Base-by-base conservation (phyloP, 2,329 filamentous ascomycete species). In the Beauveria australis region DNA sequence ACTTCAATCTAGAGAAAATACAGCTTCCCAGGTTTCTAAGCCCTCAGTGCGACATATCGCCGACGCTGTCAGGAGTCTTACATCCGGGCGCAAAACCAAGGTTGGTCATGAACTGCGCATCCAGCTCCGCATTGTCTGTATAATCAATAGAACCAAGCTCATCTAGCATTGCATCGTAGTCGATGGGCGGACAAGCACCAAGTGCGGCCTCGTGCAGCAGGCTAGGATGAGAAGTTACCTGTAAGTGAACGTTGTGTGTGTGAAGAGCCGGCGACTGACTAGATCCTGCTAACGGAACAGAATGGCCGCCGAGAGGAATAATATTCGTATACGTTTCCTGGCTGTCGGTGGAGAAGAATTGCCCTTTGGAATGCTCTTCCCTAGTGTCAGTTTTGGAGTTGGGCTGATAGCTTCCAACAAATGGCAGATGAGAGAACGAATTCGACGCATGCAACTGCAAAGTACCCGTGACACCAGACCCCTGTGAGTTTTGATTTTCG, bases 81-180 rank as follows among this genome's bases (percentile, higher is more conserved):
- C 81, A 80, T 28, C 84, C 84, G 0, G 85, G 84, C 1, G 80
- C 83, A 68, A 87, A 86, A 0, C 85, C 85, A 22, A 88, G 74
- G 65, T 88, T 88, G 49, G 83, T 79, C 84, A 88, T 86, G 66
- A 88, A 87, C 63, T 86, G 82, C 2, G 82, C 77, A 64, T 86
- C 83, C 14, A 79, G 76, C 28, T 82, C 80, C 49, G 82, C 72
- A 41, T 75, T 73, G 58, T 81, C 79, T 0, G 73, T 72, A 64
- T 75, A 78, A 62, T 81, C 79, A 46, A 80, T 76, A n/a, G 78
- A 78, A 19, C 77, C 77, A 30, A 82, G 72, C 59, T 81, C 79
- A 58, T 81, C 79, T 49, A 81, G 67, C n/a, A 81, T 76, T 3
- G 79, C 76, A 55, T 81, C 79, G 65, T 81, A 80, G 62, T 82